Evolutionary conservation across 2,329 filamentous ascomycete species (phyloP).

Genomic region (Cladophialophora chaetospira): DNA sequence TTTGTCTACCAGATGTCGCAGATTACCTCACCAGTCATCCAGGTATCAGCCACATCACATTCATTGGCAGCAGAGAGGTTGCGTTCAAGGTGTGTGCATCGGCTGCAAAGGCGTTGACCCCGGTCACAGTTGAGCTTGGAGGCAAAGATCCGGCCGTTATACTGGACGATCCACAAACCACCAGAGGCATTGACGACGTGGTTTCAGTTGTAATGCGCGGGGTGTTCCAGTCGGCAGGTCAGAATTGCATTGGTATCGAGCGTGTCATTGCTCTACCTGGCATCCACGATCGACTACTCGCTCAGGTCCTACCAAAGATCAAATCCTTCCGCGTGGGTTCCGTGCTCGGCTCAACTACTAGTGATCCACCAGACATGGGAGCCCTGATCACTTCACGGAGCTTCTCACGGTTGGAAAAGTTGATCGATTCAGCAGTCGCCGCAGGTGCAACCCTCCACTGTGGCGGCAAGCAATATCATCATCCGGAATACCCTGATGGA

Average conservation of each 20-base stretch:
- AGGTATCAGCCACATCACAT: conserved; percentile 83
- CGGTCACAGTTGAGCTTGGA: conserved; percentile 86
- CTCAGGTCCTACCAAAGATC: conserved; percentile 72
- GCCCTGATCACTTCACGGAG: conserved; percentile 80
- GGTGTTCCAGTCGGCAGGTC: conserved; percentile 83
- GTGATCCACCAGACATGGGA: conserved; percentile 67
- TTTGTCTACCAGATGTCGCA: conserved; percentile 85
- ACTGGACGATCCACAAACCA: conserved; percentile 70
- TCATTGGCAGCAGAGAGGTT: conserved; percentile 87
- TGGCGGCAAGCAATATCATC: conserved; percentile 71
- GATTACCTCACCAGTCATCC: conserved; percentile 81
- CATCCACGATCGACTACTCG: conserved; percentile 74
- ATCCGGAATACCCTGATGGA: conserved; percentile 73
- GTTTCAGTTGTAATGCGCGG: conserved; percentile 84
- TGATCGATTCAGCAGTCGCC: conserved; percentile 75
- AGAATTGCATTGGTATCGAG: conserved; percentile 98
- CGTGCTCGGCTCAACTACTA: conserved; percentile 52
- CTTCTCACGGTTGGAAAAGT: conserved; percentile 73
- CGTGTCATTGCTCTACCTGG: conserved; percentile 78
- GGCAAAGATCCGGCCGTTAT: conserved; percentile 93
- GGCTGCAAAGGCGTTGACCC: conserved; percentile 82
- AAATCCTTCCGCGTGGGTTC: conserved; percentile 74
- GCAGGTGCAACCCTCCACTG: conserved; percentile 78
- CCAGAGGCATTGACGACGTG: conserved; percentile 66
- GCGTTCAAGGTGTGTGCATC: conserved; percentile 85